Evolutionary conservation across 345 rosid species (phyloP).

Genomic region (Streptanthus diversifolius): DNA sequence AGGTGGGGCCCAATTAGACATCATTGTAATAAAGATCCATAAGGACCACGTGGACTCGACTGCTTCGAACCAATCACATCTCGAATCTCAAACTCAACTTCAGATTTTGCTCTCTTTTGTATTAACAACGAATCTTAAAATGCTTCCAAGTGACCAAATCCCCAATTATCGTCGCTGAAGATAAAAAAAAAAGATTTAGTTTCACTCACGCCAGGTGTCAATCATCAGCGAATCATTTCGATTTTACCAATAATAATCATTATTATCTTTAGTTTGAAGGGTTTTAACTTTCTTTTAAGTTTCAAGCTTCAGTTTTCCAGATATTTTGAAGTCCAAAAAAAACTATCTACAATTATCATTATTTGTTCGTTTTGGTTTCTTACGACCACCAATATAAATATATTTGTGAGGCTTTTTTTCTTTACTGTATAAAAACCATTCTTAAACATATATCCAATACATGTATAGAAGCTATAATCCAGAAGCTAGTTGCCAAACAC

Average conservation of each 20-base stretch:
- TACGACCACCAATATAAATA: background rate
- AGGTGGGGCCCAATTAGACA: slow-evolving; percentile 17
- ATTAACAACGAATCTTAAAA: slow-evolving; percentile 20
- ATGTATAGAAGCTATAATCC: background rate
- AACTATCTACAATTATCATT: background rate
- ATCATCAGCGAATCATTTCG: slow-evolving; percentile 37
- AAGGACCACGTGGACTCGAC: slow-evolving; percentile 26
- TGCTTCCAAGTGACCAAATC: slow-evolving; percentile 26
- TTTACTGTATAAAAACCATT: background rate
- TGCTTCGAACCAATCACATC: slow-evolving; percentile 32
- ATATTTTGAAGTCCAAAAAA: background rate
- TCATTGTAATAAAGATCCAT: slow-evolving; percentile 20
- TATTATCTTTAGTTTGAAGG: slow-evolving; percentile 13
- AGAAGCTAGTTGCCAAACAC: background rate
- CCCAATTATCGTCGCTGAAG: slow-evolving; percentile 26
- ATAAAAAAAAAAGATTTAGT: slow-evolving; percentile 13
- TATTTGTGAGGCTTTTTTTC: background rate
- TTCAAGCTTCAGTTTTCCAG: background rate
- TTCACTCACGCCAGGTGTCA: slow-evolving; percentile 31
- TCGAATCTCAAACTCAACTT: slow-evolving; percentile 26
- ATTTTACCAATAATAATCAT: slow-evolving; percentile 18
- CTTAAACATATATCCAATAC: background rate
- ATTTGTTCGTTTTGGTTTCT: background rate
- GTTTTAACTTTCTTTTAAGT: background rate
- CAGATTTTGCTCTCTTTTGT: slow-evolving; percentile 11